phyloP scores from a whole-genome alignment of 192 early-diverging fungal species.

The Coemansia sp. region DNA sequence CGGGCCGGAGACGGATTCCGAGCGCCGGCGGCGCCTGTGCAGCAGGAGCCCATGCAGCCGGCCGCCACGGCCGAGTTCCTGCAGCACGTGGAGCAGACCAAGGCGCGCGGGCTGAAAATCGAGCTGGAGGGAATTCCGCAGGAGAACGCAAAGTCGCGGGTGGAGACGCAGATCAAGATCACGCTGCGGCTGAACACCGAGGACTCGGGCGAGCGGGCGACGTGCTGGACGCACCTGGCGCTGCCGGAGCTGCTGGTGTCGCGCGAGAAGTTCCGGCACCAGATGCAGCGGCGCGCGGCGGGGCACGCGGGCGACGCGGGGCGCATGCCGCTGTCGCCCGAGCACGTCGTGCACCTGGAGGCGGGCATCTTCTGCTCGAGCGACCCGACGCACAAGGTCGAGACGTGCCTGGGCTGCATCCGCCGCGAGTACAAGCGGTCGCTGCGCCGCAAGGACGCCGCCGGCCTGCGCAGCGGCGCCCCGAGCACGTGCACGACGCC shows the following conservation, averaged over 20 bases:
- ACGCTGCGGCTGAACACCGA: slow-evolving; percentile 77
- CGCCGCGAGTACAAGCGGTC: slow-evolving; percentile 80
- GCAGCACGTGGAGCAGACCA: slow-evolving; percentile 40
- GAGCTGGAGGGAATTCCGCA: slow-evolving; percentile 50
- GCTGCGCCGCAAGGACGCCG: slow-evolving; percentile 59
- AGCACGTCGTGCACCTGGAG: slow-evolving; percentile 73
- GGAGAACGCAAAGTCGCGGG: slow-evolving; percentile 78
- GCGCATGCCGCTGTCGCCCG: slow-evolving; percentile 46
- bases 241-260: slow-evolving; percentile 85
- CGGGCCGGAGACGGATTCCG: neutral
- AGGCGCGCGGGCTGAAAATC: slow-evolving; percentile 42
- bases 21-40: neutral
- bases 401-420: slow-evolving; percentile 83
- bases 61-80: slow-evolving; percentile 29
- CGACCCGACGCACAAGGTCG: slow-evolving; percentile 71
- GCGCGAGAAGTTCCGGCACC: slow-evolving; percentile 71
- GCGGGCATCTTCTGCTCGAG: slow-evolving; percentile 86
- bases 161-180: slow-evolving; percentile 95
- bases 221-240: slow-evolving; percentile 80
- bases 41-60: slow-evolving; percentile 9
- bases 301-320: slow-evolving; percentile 10
- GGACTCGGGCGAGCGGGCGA: slow-evolving; percentile 68
- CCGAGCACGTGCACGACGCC: slow-evolving; percentile 60
- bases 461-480: slow-evolving; percentile 38
- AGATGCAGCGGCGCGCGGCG: slow-evolving; percentile 16